A percentile compares a stretch with the other conserved stretches of the same genome.
phyloP scores from a whole-genome alignment of 441 rosid species.

The Erodium chrysanthum region DNA sequence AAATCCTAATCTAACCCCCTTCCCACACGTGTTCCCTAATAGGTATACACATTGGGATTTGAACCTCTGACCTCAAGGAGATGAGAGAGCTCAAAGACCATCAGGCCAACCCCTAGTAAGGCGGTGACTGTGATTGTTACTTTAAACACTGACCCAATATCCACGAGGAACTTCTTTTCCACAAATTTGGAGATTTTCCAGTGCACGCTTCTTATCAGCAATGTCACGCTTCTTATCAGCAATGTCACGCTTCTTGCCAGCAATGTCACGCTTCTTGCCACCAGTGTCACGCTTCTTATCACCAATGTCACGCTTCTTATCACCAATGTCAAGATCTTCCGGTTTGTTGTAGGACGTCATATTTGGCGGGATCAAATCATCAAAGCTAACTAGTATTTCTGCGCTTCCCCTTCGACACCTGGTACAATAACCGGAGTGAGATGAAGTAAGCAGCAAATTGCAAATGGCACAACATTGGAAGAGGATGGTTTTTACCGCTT shows the following conservation, averaged over 20 bases:
- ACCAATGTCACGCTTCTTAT: slow-evolving; percentile 34
- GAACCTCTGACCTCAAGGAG: no score
- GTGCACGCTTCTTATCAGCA: slow-evolving; percentile 29
- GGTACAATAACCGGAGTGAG: slow-evolving; percentile 24
- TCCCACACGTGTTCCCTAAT: no score
- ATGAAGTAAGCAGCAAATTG: slow-evolving; percentile 24
- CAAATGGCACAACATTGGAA: slow-evolving; percentile 14
- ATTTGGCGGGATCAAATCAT: slow-evolving; percentile 55
- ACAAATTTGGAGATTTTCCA: slow-evolving; percentile 53
- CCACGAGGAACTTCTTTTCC: slow-evolving; percentile 96
- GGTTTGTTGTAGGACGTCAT: slow-evolving; percentile 28
- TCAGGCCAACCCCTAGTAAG: no score
- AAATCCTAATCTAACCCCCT: no score
- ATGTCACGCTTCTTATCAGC: slow-evolving; percentile 22
- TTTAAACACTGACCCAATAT: slow-evolving; percentile 55
- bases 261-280: no score
- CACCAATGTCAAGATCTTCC: slow-evolving; percentile 19
- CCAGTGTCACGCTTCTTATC: no score
- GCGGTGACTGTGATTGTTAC: background rate
- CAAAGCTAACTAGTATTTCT: slow-evolving; percentile 70
- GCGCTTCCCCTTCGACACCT: slow-evolving; percentile 97
- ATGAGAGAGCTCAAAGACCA: no score
- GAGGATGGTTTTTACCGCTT: slow-evolving; percentile 43
- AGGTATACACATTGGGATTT: no score
- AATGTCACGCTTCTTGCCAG: no score